Base-by-base conservation (phyloP, 371 early-diverging fungal species). In the Cokeromyces recurvatus region DNA sequence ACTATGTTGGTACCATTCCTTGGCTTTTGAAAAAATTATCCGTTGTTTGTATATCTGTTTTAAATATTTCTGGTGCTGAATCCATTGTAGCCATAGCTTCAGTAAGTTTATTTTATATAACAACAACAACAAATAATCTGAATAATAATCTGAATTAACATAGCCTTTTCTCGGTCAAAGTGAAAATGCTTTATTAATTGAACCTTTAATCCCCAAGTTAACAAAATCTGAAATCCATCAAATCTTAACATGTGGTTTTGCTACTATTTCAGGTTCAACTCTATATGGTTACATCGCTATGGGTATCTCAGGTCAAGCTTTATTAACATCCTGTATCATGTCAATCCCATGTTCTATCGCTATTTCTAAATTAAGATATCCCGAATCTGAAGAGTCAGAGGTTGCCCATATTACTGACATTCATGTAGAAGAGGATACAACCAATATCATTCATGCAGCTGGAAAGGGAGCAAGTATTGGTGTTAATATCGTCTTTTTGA, bases 391-490 rank as follows among this genome's bases (percentile, higher is more conserved):
- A 41, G 85, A 84, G 35, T 82, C 92, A 6, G 42, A 86, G 51
- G 86, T 92, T 24, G 81, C 71, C 43, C 83, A 86, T 6, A 65
- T 62, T 23, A 81, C 85, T n/a, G 64, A 46, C 4, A 65, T 71
- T 5, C 34, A 34, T 12, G 16, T 31, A 1, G 29, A 43, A n/a
- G 85, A 84, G 22, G 61, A 60, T 46, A 70, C 78, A 44, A 71
- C 71, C 53, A 92, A 91, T 57, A 53, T 90, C 15, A 64, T 94
- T 38, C 92, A 92, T 55, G 93, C 93, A 10, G 80, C 89, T 46
- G 85, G 84, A 51, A 90, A 89, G 60, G 95, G 95, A 45, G 90
- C 95, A 31, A 84, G 83, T 40, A 77, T 81, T 27, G 95, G 95
- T 62, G 74, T 92, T 43, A 79, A 85, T 38, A 81, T 94, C 25